phyloP scores from a whole-genome alignment of 2,329 filamentous ascomycete genomes.

The Spiromastix sp. region DNA sequence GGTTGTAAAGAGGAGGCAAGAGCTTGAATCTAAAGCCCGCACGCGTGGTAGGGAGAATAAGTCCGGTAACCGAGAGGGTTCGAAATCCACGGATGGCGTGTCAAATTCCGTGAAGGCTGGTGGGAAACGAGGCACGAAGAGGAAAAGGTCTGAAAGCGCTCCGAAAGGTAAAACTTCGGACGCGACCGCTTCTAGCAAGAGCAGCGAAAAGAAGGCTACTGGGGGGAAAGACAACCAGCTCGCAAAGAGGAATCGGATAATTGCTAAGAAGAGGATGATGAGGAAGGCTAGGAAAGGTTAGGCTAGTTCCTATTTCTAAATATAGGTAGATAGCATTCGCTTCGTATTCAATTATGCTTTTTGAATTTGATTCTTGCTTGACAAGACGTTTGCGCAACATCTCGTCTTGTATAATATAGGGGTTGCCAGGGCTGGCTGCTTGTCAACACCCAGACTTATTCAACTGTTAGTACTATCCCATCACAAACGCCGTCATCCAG shows the following conservation, averaged over 20 bases:
- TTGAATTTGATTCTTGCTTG: too few relatives aligned
- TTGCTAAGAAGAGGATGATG: constrained; percentile 72
- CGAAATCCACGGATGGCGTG: constrained; percentile 12
- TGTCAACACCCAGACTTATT: too few relatives aligned
- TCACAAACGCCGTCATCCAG: too few relatives aligned
- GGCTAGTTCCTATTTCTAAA: constrained; percentile 10
- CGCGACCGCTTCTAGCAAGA: constrained; percentile 10
- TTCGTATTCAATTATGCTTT: constrained; percentile 3
- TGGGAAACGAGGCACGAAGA: constrained; percentile 18
- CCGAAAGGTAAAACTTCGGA: background rate
- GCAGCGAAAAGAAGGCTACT: constrained; percentile 12
- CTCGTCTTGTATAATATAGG: too few relatives aligned
- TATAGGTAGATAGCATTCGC: too few relatives aligned
- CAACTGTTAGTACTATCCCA: too few relatives aligned
- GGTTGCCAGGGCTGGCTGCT: too few relatives aligned
- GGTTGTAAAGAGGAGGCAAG: constrained; percentile 70
- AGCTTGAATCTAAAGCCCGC: constrained; percentile 48
- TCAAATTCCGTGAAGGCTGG: constrained; percentile 7
- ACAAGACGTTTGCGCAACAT: too few relatives aligned
- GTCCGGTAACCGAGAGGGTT: constrained; percentile 9
- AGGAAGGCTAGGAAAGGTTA: constrained; percentile 50
- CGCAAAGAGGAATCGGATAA: constrained; percentile 62
- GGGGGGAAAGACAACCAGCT: constrained; percentile 41
- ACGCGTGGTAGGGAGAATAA: constrained; percentile 7
- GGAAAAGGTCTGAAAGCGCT: constrained; percentile 19